Conservation (phyloP, 1,139 yeast genomes). For the Blastobotrys malaysiensis region DNA sequence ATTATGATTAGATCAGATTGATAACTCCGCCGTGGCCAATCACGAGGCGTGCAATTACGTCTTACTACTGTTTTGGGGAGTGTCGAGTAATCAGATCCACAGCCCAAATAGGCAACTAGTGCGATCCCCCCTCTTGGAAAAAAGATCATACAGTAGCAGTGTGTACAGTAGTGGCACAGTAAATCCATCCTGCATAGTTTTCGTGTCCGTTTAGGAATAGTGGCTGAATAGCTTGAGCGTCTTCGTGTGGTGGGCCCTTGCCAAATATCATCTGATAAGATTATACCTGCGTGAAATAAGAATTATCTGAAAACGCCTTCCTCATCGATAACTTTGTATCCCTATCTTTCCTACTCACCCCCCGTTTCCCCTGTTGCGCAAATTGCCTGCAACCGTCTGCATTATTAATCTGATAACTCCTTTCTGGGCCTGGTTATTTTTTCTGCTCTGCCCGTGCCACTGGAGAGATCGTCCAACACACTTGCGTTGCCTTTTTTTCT, state of each 20-base stretch:
- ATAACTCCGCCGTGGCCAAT: neutral
- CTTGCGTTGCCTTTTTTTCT: neutral
- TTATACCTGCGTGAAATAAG: neutral
- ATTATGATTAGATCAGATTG: neutral
- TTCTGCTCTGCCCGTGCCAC: neutral
- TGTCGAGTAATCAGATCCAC: neutral
- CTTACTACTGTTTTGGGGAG: neutral
- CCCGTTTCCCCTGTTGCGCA: too few species aligned
- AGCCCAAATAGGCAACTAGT: neutral
- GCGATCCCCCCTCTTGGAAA: neutral
- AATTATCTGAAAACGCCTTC: neutral
- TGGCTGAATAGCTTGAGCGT: too few species aligned
- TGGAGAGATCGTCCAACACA: conserved; percentile 3
- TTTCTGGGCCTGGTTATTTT: neutral
- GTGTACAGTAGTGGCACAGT: too few species aligned
- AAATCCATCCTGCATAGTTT: too few species aligned
- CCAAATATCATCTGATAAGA: neutral
- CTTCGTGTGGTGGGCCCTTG: too few species aligned
- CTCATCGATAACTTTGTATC: too few species aligned
- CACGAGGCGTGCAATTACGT: neutral
- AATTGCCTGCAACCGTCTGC: too few species aligned
- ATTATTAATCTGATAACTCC: neutral
- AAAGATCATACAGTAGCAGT: neutral
- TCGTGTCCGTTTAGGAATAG: too few species aligned
- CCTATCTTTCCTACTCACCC: too few species aligned